Evolutionary conservation across 2,329 filamentous ascomycete species (phyloP), one percentile per base, ranked within the genome.

Genomic region (Colletotrichum filicis): DNA sequence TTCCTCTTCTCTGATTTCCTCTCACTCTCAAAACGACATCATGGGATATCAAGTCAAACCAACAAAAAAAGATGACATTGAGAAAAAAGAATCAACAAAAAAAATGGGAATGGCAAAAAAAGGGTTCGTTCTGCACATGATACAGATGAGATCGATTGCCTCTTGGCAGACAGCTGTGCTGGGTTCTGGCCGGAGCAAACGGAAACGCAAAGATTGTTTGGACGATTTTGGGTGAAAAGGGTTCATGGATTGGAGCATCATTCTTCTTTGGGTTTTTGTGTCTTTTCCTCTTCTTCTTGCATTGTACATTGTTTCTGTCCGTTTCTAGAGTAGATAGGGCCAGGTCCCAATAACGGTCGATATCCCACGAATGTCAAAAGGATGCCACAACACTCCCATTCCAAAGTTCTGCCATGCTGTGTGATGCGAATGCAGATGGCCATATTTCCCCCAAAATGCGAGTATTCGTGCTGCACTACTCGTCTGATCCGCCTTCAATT

Each of bases 401-500:
- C n/a, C 16, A 26, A 30, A 37, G 5, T 53, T n/a, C 14, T 5
- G 5, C 56, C 32, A 16, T 62, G n/a, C 35, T 12, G 6, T 63
- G 22, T 26, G 46, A 53, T 63, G 22, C 14, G 14, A 9, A 37
- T 53, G 35, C 9, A 69, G 37, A 24, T 56, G 22, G 11, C 9
- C 4, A 24, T 22, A 12, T 26, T n/a, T 16, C 26, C n/a, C 12
- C 32, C 30, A 37, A 64, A 35, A 30, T 49, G 24, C 53, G 56
- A 14, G 32, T 26, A 12, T 26, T 5, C 3, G 52, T n/a, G 8
- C 19, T 16, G 19, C 19, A 22, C 28, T 26, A 35, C 28, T 58
- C 67, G 24, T 74, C 65, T 68, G 61, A 75, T 8, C 37, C 62
- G 6, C 52, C 72, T n/a, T 74, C 74, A 16, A 75, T 75, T 1